Evolutionary conservation across 257 asterid genomes (phyloP), one percentile per base, ranked within the genome.

Genomic region (Buddleja alternifolia): DNA sequence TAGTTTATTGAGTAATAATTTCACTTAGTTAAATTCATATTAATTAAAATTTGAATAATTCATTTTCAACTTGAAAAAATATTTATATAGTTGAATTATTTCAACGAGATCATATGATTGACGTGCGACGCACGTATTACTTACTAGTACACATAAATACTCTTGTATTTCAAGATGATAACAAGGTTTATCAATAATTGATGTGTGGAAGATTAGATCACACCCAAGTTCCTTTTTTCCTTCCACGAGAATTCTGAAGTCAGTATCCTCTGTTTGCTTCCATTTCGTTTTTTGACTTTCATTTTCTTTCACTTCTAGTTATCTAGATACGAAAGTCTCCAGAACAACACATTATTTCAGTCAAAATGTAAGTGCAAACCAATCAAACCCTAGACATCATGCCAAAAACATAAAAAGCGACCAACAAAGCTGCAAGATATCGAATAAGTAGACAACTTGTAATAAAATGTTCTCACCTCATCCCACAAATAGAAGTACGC

Each of bases 401-500:
- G 21, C 60, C 36, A 48, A 19, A 37, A 67, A 66, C 48, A 16
- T 42, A 50, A 51, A 52, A 56, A 40, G 44, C 71, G 66, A 64
- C 44, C 34, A 29, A 2, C 61, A 47, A 78, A 64, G 56, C 45
- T 54, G 60, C 25, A 56, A 56, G 58, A 36, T 44, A 66, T 67
- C 54, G 46, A 41, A 62, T 25, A 41, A 32, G 59, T 69, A n/a
- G 12, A 48, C 47, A 77, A 59, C 50, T 57, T 47, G 57, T 36
- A 56, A 59, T 55, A 53, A 51, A 48, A 20, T 60, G 61, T 77
- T 74, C 88, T 78, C 79, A 94, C 99, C 99, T 94, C 99, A 83
- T 94, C 99, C 99, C 99, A 94, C 81, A 94, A 76, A 74, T 94
- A 94, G 79, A 94, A 94, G 86, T 94, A 94, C 23, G 99, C 99